Evolutionary conservation across 2,329 filamentous ascomycete species (phyloP).

Genomic region (Diaporthe sp.): DNA sequence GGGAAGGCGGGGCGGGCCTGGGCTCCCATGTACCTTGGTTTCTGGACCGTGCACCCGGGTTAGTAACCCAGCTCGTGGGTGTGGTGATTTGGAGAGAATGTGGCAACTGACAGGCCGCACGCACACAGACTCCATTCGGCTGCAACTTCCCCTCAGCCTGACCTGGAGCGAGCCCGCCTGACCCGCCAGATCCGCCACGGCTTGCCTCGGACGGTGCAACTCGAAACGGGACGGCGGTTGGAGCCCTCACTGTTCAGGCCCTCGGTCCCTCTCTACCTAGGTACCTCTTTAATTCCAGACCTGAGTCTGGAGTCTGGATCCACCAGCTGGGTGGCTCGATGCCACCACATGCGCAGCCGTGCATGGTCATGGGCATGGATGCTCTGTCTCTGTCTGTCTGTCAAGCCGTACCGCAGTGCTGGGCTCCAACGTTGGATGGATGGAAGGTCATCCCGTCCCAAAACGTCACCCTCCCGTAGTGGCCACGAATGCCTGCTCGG

Average conservation of each 20-base stretch:
- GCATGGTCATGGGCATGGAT: conserved; percentile 3
- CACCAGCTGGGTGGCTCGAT: neutral
- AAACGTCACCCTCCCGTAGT: conserved; percentile 6
- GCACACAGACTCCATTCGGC: neutral
- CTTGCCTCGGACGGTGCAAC: neutral
- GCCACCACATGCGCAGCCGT: neutral
- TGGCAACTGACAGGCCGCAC: neutral
- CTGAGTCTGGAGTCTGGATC: conserved; percentile 7
- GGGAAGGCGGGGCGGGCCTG: neutral
- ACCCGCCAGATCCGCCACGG: conserved; percentile 16
- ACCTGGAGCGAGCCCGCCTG: conserved; percentile 23
- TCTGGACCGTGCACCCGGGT: neutral
- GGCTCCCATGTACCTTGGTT: neutral
- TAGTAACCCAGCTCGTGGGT: neutral
- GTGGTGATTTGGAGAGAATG: conserved; percentile 2
- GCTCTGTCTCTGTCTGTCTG: neutral
- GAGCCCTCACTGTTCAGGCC: conserved; percentile 11
- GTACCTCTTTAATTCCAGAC: neutral
- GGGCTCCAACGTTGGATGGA: conserved; percentile 29
- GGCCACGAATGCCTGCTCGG: conserved; percentile 22
- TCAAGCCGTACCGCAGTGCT: conserved; percentile 27
- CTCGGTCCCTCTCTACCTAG: neutral
- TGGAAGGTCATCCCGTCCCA: neutral
- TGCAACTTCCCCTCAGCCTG: conserved; percentile 1
- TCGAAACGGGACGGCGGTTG: conserved; percentile 23